Base-by-base conservation (phyloP, 495 filamentous ascomycete species). In the Massariosphaeria phaeospora region DNA sequence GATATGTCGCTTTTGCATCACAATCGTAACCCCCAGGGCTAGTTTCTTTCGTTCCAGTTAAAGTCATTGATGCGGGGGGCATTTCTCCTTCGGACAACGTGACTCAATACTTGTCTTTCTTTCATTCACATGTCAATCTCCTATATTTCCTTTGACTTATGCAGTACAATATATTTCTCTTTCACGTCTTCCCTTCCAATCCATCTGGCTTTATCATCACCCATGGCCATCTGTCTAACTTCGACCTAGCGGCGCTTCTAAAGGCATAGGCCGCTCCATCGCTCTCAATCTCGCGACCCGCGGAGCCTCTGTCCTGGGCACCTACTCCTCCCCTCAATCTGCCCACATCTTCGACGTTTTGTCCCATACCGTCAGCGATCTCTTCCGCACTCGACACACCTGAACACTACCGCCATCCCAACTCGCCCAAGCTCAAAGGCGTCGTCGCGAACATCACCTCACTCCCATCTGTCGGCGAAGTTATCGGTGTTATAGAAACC, bases 181-280 rank as follows among this genome's bases (percentile, higher is more conserved):
- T 39, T 6, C 7, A 8, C 36, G 7, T 7, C 10, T 43, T 43
- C 21, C 20, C 10, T 33, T 18, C 31, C 41, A 26, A 36, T 5
- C n/a, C n/a, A 3, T 36, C 24, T 31, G 27, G 4, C 3, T 15
- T 29, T 27, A 26, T 15, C 23, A 6, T 13, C 48, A 30, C 27
- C 29, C 25, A 15, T 11, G 8, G 4, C 7, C 17, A 49, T 36
- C 30, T 26, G 2, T n/a, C 50, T 52, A 30, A 61, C 7, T 30
- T 18, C 21, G 33, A n/a, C 24, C 38, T 41, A 60, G 55, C 17
- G 63, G 63, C n/a, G 63, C 58, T 41, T 59, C 53, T 3, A 59
- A 63, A 66, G 63, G 63, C 35, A 66, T 66, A 30, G 63, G 63
- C 20, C 60, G 63, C 7, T 55, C 63, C 41, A 66, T 61, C 11